Conservation (phyloP, 768 basidiomycete species). For the Amanita rubescens region DNA sequence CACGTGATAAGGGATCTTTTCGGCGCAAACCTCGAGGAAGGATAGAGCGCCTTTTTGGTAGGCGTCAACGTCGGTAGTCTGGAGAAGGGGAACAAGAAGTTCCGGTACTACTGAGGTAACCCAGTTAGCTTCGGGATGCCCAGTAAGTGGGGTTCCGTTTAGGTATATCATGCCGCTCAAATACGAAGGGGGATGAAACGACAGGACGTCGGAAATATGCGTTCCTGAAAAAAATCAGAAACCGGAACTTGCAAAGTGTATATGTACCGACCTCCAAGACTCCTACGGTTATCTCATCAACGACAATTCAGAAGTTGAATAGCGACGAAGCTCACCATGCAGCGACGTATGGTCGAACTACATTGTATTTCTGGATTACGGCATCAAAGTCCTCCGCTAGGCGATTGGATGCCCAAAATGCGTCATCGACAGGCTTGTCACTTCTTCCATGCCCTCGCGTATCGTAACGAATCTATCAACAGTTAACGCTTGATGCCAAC, state of each 20-base stretch:
- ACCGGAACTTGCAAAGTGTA: background rate
- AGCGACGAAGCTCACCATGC: conserved; percentile 20
- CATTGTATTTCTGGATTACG: conserved; percentile 22
- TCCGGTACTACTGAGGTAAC: background rate
- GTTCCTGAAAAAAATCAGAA: background rate
- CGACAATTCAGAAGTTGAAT: no score
- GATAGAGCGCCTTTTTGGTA: background rate
- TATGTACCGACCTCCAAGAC: no score
- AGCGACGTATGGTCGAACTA: conserved; percentile 22
- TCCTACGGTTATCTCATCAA: background rate
- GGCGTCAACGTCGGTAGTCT: background rate
- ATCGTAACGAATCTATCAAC: conserved; percentile 24
- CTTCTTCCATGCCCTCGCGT: conserved; percentile 26
- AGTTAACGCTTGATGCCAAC: no score
- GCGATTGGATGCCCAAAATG: conserved; percentile 20
- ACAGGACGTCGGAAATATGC: background rate
- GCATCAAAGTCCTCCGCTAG: conserved; percentile 25
- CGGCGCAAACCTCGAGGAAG: background rate
- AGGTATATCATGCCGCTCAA: background rate
- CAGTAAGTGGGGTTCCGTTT: background rate
- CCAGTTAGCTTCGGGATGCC: background rate
- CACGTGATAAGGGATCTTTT: background rate
- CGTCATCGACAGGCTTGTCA: conserved; percentile 19
- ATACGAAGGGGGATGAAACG: background rate
- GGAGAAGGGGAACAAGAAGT: background rate